phyloP scores from a whole-genome alignment of 768 basidiomycete genomes.

The Galerina sulciceps region DNA sequence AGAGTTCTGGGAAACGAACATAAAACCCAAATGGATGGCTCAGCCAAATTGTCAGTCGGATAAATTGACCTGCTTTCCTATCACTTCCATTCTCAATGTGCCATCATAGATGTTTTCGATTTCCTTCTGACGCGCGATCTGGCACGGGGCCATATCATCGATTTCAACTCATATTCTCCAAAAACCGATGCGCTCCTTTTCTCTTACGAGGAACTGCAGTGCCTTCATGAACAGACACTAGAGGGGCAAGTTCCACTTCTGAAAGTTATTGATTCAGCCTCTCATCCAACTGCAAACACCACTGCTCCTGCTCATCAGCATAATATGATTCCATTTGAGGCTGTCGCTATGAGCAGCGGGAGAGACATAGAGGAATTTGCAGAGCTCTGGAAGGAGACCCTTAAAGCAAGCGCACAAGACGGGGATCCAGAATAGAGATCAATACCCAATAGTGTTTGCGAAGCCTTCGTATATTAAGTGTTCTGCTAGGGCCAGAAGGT shows the following conservation, averaged over 20 bases:
- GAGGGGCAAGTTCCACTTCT: slow-evolving; percentile 41
- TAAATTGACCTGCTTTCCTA: not conserved
- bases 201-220: slow-evolving; percentile 74
- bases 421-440: not conserved
- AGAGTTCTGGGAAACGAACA: slow-evolving; percentile 70
- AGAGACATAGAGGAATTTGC: slow-evolving; percentile 75
- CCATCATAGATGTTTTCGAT: slow-evolving; percentile 76
- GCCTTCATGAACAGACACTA: slow-evolving; percentile 27
- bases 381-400: slow-evolving; percentile 60
- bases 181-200: slow-evolving; percentile 91
- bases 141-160: slow-evolving; percentile 77
- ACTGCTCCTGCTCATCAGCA: slow-evolving; percentile 80
- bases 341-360: slow-evolving; percentile 78
- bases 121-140: slow-evolving; percentile 85
- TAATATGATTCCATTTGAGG: slow-evolving; percentile 93
- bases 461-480: not conserved
- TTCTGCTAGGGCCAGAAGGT: not conserved
- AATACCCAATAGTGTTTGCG: not conserved
- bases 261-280: slow-evolving; percentile 72
- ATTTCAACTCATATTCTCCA: slow-evolving; percentile 88
- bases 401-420: slow-evolving; percentile 38
- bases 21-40: slow-evolving; percentile 62
- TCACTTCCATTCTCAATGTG: not conserved
- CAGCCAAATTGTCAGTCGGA: slow-evolving; percentile 67
- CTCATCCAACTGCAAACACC: slow-evolving; percentile 68